Evolutionary conservation across 352 stramenopile genomes (phyloP).

Genomic region (Pythium rishiriense): DNA sequence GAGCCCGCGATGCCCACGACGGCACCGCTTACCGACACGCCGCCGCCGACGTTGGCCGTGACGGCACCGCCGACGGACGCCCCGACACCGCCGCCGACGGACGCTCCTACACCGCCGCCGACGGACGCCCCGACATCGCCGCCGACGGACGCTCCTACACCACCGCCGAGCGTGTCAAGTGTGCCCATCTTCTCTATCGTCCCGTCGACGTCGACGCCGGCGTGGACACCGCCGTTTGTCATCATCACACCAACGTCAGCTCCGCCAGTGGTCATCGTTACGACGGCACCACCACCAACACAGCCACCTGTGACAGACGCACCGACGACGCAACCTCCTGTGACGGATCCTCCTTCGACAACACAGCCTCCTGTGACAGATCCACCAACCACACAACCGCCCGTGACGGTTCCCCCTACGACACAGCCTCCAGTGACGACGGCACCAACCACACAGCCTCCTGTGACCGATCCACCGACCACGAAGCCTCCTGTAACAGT

Average conservation of each 20-base stretch:
- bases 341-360: neutral
- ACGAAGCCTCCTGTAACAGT: neutral
- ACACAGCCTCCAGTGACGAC: neutral
- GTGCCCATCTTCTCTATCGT: constrained; percentile 2
- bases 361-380: neutral
- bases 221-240: neutral
- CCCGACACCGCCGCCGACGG: neutral
- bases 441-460: neutral
- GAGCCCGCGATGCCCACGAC: constrained; percentile 30
- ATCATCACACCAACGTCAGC: neutral
- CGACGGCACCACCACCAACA: neutral
- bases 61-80: constrained; percentile 26
- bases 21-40: constrained; percentile 7
- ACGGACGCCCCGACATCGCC: constrained; percentile 6
- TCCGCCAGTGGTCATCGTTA: too few relatives aligned
- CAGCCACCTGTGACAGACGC: neutral
- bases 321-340: neutral
- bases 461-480: neutral
- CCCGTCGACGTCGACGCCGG: neutral
- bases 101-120: neutral
- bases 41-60: constrained; percentile 6
- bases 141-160: neutral
- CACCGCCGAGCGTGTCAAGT: neutral
- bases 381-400: constrained; percentile 7
- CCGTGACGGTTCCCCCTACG: constrained; percentile 15